Evolutionary conservation across 2,329 filamentous ascomycete genomes (phyloP), one percentile per base, ranked within the genome.

Genomic region (Claviceps quebecensis): DNA sequence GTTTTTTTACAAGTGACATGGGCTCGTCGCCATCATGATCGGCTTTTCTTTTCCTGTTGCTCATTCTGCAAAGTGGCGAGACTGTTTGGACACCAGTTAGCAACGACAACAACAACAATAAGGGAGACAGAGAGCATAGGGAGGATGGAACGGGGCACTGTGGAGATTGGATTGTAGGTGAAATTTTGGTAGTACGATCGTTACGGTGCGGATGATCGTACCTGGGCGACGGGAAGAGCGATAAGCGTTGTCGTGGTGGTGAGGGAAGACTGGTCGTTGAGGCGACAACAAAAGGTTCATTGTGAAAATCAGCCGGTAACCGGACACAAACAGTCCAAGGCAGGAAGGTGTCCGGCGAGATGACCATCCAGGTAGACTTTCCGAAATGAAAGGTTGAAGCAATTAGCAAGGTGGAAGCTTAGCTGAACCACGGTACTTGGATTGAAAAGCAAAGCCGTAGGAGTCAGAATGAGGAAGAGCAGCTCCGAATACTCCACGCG

Each of bases 1-100:
- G 64, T 63, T 77, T 84, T 64, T 86, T 87, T 48, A 80, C 74
- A 16, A 79, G 90, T 39, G 91, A 96, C 61, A 91, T 83, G 54
- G 85, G 88, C 87, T 97, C 96, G 63, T 89, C 87, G 38, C 67
- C 67, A 64, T 90, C 86, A 49, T 84, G 81, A 52, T 84, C 81
- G 62, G 87, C 89, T 75, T 97, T 97, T 69, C 93, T 84, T 76
- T 97, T 97, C 59, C 77, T 73, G 59, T 67, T 72, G 17, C 67
- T 58, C 74, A 81, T 80, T 64, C 65, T 75, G 54, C 76, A 63
- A 58, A 77, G 73, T 8, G 77, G 73, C 56, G 66, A 63, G 47
- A 65, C 67, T 68, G 47, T 53, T 29, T 46, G 19, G 14, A 29
- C 37, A 50, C n/a, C 5, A 36, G 6, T 43, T 40, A 51, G 43